Conservation (phyloP, 768 basidiomycete species). For the Kwoniella shandongensis region DNA sequence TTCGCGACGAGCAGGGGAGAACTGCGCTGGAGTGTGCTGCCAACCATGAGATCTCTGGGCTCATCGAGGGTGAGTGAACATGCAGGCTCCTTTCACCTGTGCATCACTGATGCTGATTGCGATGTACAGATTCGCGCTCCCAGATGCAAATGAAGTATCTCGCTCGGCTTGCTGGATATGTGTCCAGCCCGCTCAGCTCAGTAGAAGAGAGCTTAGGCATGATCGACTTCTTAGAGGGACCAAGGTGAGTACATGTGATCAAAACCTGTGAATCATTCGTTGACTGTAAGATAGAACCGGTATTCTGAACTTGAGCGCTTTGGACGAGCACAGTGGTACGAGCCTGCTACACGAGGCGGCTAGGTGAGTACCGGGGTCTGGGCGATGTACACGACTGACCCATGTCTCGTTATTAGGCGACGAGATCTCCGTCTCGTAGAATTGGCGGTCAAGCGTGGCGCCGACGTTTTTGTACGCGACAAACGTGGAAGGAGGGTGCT, state of each 20-base stretch:
- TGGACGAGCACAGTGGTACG: conserved; percentile 74
- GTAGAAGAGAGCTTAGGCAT: conserved; percentile 36
- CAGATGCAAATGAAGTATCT: conserved; percentile 63
- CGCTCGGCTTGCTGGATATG: conserved; percentile 70
- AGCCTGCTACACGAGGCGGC: conserved; percentile 86
- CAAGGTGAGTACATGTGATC: conserved; percentile 25
- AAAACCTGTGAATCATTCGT: conserved; percentile 33
- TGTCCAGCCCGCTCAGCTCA: conserved; percentile 59
- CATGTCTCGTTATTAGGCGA: conserved; percentile 55
- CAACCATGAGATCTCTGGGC: conserved; percentile 64
- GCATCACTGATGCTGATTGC: conserved; percentile 43
- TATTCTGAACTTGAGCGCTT: conserved; percentile 72
- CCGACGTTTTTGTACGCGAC: conserved; percentile 84
- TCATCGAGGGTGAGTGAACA: conserved; percentile 60
- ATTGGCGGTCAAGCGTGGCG: conserved; percentile 78
- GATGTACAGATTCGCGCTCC: conserved; percentile 70
- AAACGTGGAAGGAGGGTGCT: conserved; percentile 67
- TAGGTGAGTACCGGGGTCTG: conserved; percentile 11
- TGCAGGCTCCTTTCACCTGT: not conserved
- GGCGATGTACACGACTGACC: too few species aligned
- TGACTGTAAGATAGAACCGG: conserved; percentile 67
- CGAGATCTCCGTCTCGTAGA: conserved; percentile 79
- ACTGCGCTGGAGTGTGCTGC: conserved; percentile 72
- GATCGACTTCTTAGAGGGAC: conserved; percentile 37
- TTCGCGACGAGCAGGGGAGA: conserved; percentile 66